phyloP scores from a whole-genome alignment of 2,329 filamentous ascomycete species.

The Trichophaea hybrida region DNA sequence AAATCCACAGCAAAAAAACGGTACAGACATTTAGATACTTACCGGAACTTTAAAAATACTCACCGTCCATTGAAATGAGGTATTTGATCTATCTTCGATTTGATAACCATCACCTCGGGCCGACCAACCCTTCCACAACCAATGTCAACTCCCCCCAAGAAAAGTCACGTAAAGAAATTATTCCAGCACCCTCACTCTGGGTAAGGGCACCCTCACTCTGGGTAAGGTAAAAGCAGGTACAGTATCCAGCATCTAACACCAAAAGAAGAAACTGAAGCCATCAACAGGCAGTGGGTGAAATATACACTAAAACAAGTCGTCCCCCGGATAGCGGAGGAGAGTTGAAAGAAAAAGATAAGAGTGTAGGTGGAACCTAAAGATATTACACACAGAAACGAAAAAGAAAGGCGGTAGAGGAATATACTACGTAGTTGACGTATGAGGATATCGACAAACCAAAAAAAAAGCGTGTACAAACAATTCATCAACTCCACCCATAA shows the following conservation, averaged over 20 bases:
- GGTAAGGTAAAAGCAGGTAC: background rate
- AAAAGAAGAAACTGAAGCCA: background rate
- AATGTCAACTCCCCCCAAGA: constrained; percentile 3
- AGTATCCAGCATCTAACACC: background rate
- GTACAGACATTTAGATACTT: too few species aligned
- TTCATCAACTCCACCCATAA: constrained; percentile 2
- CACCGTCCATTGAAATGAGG: too few species aligned
- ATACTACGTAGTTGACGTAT: background rate
- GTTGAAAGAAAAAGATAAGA: constrained; percentile 3
- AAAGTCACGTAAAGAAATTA: too few species aligned
- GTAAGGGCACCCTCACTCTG: too few species aligned
- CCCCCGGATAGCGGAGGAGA: background rate
- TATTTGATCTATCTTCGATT: too few species aligned
- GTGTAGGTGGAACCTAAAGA: background rate
- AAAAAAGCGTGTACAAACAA: constrained; percentile 6
- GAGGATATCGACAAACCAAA: constrained; percentile 3
- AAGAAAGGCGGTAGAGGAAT: background rate
- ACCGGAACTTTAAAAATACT: too few species aligned
- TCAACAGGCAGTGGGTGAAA: background rate
- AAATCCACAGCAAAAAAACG: too few species aligned
- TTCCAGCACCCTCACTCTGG: too few species aligned
- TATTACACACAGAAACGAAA: background rate
- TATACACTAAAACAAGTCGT: background rate
- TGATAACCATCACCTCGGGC: too few species aligned
- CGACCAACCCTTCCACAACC: constrained; percentile 2